These are phyloP conservation scores for Arachis monticola DNA, from an alignment of 331 rosid genomes.

Conservation along the genomic window DNA sequence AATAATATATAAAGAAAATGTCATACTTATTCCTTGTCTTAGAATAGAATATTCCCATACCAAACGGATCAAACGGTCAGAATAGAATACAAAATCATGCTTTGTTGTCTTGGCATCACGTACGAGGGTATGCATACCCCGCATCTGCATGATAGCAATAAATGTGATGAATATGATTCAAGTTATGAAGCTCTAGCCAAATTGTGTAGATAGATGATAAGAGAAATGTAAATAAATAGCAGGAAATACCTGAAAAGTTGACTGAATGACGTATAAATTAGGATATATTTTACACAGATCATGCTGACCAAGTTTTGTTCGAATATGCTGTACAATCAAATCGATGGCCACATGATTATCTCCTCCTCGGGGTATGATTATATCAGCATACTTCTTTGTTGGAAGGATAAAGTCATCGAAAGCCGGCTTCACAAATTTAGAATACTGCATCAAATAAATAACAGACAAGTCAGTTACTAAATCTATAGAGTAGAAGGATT, in stretches of 20 bases:
- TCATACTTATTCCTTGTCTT: not conserved
- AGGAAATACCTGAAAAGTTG: slow-evolving; percentile 89
- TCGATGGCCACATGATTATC: slow-evolving; percentile 98
- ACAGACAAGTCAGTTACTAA: slow-evolving; percentile 21
- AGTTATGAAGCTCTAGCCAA: slow-evolving; percentile 26
- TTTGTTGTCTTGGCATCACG: slow-evolving; percentile 89
- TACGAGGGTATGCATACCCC: slow-evolving; percentile 97
- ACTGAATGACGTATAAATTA: slow-evolving; percentile 82
- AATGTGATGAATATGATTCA: slow-evolving; percentile 24
- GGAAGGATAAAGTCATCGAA: slow-evolving; percentile 98
- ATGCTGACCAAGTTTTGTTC: slow-evolving; percentile 97
- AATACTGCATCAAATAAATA: slow-evolving; percentile 72
- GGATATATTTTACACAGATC: slow-evolving; percentile 98
- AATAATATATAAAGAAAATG: slow-evolving; percentile 32
- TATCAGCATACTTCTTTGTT: slow-evolving; percentile 97
- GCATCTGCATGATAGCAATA: slow-evolving; percentile 64
- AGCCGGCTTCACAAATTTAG: slow-evolving; percentile 97
- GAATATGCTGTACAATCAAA: slow-evolving; percentile 95
- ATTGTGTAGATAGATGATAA: slow-evolving; percentile 7
- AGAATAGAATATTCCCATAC: slow-evolving; percentile 47
- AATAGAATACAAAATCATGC: slow-evolving; percentile 93
- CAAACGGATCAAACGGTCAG: slow-evolving; percentile 96
- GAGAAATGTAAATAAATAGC: slow-evolving; percentile 20
- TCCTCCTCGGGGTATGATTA: slow-evolving; percentile 98
- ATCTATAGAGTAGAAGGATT: slow-evolving; percentile 8